phyloP scores from a whole-genome alignment of 306 rosid genomes.

The Prunus armeniaca region DNA sequence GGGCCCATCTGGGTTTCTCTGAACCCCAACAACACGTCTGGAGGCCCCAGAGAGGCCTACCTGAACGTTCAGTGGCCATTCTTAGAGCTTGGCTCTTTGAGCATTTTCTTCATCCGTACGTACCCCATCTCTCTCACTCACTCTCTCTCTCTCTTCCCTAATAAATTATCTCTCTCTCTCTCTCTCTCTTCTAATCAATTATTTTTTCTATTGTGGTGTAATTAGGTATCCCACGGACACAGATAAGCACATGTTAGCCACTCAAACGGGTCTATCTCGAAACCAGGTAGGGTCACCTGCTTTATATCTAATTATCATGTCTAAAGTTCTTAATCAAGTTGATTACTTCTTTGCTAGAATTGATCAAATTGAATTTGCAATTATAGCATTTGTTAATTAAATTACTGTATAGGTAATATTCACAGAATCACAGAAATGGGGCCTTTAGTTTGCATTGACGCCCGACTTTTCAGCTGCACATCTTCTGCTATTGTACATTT shows the following conservation, averaged over 20 bases:
- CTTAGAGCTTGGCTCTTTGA: conserved; percentile 95
- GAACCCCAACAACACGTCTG: conserved; percentile 70
- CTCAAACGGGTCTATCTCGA: conserved; percentile 91
- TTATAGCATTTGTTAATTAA: background rate
- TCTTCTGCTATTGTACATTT: background rate
- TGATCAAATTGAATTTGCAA: conserved; percentile 14
- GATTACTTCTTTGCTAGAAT: background rate
- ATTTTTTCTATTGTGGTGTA: conserved; percentile 2
- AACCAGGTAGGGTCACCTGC: conserved; percentile 72
- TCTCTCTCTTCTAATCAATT: conserved; percentile 7
- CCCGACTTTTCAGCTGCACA: no score
- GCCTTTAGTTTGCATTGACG: no score
- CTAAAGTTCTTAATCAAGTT: background rate
- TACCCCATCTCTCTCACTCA: background rate
- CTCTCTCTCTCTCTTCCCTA: background rate
- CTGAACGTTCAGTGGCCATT: conserved; percentile 81
- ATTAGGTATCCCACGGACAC: conserved; percentile 96
- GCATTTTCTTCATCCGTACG: conserved; percentile 99
- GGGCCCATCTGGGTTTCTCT: conserved; percentile 35
- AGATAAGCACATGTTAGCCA: conserved; percentile 93
- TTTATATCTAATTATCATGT: conserved; percentile 19
- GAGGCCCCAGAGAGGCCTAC: conserved; percentile 96
- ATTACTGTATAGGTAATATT: background rate
- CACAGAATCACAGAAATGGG: no score
- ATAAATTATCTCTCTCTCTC: background rate